Conservation (phyloP, 2,329 filamentous ascomycete genomes). For the Aspergillus hiratsukae region DNA sequence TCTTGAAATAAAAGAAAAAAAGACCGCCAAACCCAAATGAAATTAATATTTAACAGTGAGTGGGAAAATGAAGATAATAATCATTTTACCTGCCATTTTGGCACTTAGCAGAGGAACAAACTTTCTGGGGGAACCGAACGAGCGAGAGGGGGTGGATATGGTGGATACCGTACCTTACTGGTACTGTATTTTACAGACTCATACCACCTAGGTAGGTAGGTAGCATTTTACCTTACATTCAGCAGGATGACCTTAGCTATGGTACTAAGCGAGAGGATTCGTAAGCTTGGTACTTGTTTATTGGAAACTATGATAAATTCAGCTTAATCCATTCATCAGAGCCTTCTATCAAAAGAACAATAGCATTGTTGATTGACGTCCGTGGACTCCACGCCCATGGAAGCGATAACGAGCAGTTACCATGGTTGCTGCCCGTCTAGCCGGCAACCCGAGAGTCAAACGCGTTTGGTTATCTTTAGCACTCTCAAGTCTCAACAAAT, state of each 20-base stretch:
- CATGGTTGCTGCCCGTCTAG: background rate
- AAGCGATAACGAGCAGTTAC: background rate
- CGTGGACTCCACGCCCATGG: background rate
- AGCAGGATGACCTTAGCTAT: background rate
- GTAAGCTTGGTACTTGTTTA: background rate
- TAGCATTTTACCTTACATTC: background rate
- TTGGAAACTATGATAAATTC: background rate
- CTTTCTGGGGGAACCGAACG: conserved; percentile 12
- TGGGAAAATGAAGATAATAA: background rate
- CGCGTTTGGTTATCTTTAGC: background rate
- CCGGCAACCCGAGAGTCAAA: background rate
- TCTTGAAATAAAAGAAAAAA: background rate
- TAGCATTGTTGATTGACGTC: background rate
- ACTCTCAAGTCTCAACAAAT: background rate
- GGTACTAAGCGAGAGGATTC: background rate
- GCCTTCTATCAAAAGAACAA: background rate
- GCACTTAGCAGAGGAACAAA: conserved; percentile 19
- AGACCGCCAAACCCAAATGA: background rate
- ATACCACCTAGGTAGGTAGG: background rate
- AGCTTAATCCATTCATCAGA: background rate
- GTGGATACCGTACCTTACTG: background rate
- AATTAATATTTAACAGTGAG: background rate
- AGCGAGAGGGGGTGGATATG: conserved; percentile 11
- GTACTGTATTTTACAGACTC: background rate
- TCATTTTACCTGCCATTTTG: conserved; percentile 8